Conservation (phyloP, 2,329 filamentous ascomycete species). For the Phoma sp. region DNA sequence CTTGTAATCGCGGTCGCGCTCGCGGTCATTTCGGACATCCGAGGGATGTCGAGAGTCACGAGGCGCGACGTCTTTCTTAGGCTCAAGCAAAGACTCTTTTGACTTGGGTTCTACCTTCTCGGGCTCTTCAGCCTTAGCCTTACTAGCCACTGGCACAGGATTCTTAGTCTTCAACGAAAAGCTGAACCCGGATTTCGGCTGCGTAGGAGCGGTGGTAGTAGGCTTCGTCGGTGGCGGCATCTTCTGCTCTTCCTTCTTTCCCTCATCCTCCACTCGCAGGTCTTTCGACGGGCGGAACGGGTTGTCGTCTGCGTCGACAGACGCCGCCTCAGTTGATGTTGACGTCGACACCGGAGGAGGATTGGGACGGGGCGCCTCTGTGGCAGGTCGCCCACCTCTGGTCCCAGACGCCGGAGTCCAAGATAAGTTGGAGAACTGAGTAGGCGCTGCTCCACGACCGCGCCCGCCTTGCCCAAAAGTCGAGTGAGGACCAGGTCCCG, state of each 20-base stretch:
- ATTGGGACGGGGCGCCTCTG: conserved; percentile 44
- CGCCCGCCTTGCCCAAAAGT: conserved; percentile 56
- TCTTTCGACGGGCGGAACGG: conserved; percentile 70
- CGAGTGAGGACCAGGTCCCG: conserved; percentile 48
- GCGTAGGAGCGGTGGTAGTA: conserved; percentile 61
- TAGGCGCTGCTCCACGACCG: conserved; percentile 56
- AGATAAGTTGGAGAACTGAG: conserved; percentile 70
- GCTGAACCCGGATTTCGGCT: conserved; percentile 68
- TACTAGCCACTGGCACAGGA: conserved; percentile 60
- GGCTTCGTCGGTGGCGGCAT: conserved; percentile 60
- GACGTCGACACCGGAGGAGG: conserved; percentile 21
- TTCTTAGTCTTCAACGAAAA: conserved; percentile 86
- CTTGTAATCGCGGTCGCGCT: conserved; percentile 30
- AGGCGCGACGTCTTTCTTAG: conserved; percentile 47
- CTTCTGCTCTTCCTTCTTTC: conserved; percentile 57
- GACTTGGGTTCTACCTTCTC: conserved; percentile 40
- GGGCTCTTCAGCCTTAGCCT: conserved; percentile 54
- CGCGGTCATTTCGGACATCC: conserved; percentile 33
- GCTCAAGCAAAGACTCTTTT: conserved; percentile 49
- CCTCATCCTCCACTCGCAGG: conserved; percentile 67
- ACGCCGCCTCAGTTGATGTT: conserved; percentile 32
- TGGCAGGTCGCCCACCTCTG: conserved; percentile 57
- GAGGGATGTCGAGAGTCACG: conserved; percentile 33
- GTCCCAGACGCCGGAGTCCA: conserved; percentile 69
- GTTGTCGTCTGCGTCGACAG: conserved; percentile 63